Conservation (phyloP, 2,329 filamentous ascomycete genomes). For the Fusarium paranaense region DNA sequence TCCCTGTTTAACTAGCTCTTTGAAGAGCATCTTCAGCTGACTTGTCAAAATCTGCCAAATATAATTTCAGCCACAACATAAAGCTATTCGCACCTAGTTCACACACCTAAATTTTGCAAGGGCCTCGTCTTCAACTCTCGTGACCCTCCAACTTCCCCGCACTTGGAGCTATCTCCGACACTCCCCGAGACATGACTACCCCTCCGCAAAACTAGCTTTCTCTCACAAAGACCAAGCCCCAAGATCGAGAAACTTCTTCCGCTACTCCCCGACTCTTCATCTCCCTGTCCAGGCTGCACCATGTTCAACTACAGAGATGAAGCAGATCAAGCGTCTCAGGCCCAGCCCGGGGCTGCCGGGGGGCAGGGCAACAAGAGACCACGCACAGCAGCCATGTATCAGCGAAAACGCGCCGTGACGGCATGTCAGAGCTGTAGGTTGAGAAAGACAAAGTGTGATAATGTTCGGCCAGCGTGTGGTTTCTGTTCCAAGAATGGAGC, state of each 20-base stretch:
- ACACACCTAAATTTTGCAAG: not conserved
- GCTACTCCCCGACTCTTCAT: not conserved
- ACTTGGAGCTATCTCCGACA: not conserved
- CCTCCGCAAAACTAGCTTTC: not conserved
- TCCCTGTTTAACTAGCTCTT: not conserved
- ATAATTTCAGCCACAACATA: not conserved
- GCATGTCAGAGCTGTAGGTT: slow-evolving; percentile 20
- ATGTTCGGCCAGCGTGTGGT: slow-evolving; percentile 15
- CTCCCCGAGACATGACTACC: not conserved
- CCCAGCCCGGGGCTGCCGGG: not conserved
- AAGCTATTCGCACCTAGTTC: not conserved
- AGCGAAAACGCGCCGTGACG: slow-evolving; percentile 21
- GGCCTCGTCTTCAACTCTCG: not conserved
- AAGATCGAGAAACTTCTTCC: not conserved
- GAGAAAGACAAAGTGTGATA: slow-evolving; percentile 28
- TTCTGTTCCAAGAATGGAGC: slow-evolving; percentile 19
- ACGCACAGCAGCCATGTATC: slow-evolving; percentile 12
- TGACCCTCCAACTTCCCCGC: not conserved
- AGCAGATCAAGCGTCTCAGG: not conserved
- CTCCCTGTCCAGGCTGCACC: not conserved
- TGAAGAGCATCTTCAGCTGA: not conserved
- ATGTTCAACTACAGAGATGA: not conserved
- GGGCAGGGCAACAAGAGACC: slow-evolving; percentile 10
- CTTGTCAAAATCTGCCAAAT: too few species aligned
- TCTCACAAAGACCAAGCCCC: not conserved